Evolutionary conservation across 2,329 filamentous ascomycete species (phyloP).

Genomic region (Alternaria sp.): DNA sequence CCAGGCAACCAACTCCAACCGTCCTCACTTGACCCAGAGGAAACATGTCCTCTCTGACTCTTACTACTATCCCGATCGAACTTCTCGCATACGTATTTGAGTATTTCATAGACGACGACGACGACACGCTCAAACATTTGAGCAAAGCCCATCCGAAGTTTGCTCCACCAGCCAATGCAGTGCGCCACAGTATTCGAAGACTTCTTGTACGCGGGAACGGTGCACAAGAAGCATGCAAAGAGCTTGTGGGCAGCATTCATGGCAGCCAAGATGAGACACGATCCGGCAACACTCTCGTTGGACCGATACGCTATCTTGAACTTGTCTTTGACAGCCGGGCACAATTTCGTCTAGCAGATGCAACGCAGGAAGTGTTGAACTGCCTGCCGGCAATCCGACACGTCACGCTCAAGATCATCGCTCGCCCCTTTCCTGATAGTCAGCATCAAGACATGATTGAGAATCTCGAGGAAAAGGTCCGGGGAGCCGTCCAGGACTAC

Average conservation of each 20-base stretch:
- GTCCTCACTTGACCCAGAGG: neutral
- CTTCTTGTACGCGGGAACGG: neutral
- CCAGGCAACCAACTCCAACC: neutral
- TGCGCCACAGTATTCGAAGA: neutral
- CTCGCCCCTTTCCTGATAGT: neutral
- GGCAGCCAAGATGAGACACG: neutral
- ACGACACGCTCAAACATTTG: neutral
- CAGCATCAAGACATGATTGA: neutral
- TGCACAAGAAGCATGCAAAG: neutral
- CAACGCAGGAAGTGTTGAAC: neutral
- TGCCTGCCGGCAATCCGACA: neutral
- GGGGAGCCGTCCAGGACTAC: neutral
- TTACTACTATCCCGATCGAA: neutral
- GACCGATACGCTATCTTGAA: slow-evolving; percentile 3
- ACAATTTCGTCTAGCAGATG: neutral
- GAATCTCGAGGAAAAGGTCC: neutral
- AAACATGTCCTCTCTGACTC: neutral
- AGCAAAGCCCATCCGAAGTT: neutral
- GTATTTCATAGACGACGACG: neutral
- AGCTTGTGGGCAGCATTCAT: neutral
- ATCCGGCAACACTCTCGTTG: neutral
- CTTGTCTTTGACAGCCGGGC: neutral
- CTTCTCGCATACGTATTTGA: neutral
- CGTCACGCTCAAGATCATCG: neutral
- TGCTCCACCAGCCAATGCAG: neutral